Base-by-base conservation (phyloP, 2,329 filamentous ascomycete species). In the Dothistroma pini region DNA sequence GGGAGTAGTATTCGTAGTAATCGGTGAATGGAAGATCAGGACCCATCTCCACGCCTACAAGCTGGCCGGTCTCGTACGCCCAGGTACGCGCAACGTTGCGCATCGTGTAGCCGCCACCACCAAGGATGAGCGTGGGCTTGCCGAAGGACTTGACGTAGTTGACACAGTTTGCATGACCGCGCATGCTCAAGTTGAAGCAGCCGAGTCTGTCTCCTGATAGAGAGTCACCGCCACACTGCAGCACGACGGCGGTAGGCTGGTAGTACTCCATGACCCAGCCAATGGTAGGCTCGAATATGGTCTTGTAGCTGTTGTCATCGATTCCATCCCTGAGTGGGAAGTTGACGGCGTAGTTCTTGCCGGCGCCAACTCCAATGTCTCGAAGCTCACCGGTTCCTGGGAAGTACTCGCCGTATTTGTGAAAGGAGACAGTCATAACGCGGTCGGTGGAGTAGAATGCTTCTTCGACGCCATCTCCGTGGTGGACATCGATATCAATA, bases 1-100 rank as follows among this genome's bases (percentile, higher is more conserved):
- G 86, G 6, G 83, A 85, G 70, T 88, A 89, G 71, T 89, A 89
- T 80, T 89, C 86, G 72, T 97, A 97, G 76, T 97, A 97, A 79
- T 97, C 93, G 66, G 96, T 97, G 76, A 92, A 97, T 0, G 93
- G 93, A 47, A 97, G 82, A n/a, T 90, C 87, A 5, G 89, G 83
- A 11, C 86, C 83, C 83, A 97, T 90, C 32, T 90, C 84, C 62
- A 93, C 86, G 31, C 90, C 90, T 21, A 97, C 90, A 9, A 97
- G 83, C 61, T 92, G 84, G 66, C 93, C 93, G 0, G 80, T 82
- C 85, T 97, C 79, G 69, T 80, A 84, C 22, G 80, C 80, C 85
- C 84, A 87, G 0, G 86, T 88, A 54, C 86, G 80, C 14, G 80
- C 80, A 22, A 82, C 68, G 77, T 89, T 89, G 57, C 86, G 80